Percentiles rank a stretch among this genome's conserved stretches.
phyloP scores from a whole-genome alignment of 129 eudicot genomes.

The Lactuca saligna region DNA sequence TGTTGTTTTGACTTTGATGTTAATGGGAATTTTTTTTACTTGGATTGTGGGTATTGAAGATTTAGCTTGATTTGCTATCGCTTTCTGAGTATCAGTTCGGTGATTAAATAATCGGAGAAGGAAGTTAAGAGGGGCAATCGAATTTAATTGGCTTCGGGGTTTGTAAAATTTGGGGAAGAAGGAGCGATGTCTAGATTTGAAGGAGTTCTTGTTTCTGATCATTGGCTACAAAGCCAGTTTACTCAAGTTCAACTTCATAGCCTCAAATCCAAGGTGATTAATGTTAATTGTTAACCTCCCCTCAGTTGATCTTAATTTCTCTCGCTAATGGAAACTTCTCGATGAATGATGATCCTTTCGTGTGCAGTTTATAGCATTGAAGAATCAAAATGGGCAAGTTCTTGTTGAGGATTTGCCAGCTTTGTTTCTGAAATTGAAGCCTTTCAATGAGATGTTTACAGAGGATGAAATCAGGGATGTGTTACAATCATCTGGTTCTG shows the following conservation, averaged over 20 bases:
- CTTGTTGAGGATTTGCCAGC: slow-evolving; percentile 64
- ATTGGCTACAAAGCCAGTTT: slow-evolving; percentile 85
- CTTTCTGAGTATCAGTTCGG: neutral
- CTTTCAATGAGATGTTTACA: slow-evolving; percentile 39
- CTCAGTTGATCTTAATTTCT: neutral
- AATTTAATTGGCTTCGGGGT: slow-evolving; percentile 9
- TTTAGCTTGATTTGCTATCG: slow-evolving; percentile 5
- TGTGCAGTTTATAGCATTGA: slow-evolving; percentile 52
- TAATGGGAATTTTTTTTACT: neutral
- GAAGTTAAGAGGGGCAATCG: slow-evolving; percentile 2
- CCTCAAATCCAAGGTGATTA: slow-evolving; percentile 67
- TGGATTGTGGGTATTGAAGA: slow-evolving; percentile 18
- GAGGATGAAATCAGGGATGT: slow-evolving; percentile 62
- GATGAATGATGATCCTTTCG: slow-evolving; percentile 5
- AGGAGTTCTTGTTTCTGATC: slow-evolving; percentile 93
- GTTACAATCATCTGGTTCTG: slow-evolving; percentile 49
- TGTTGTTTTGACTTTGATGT: slow-evolving; percentile 14
- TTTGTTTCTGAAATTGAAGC: slow-evolving; percentile 62
- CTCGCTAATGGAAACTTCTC: neutral
- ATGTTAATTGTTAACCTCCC: neutral
- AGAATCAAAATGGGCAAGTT: slow-evolving; percentile 62
- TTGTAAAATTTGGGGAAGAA: slow-evolving; percentile 34
- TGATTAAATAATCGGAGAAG: slow-evolving; percentile 5
- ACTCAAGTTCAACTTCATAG: slow-evolving; percentile 84
- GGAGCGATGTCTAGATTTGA: slow-evolving; percentile 67